Evolutionary conservation across 768 basidiomycete genomes (phyloP).

Genomic region (Artomyces pyxidatus): DNA sequence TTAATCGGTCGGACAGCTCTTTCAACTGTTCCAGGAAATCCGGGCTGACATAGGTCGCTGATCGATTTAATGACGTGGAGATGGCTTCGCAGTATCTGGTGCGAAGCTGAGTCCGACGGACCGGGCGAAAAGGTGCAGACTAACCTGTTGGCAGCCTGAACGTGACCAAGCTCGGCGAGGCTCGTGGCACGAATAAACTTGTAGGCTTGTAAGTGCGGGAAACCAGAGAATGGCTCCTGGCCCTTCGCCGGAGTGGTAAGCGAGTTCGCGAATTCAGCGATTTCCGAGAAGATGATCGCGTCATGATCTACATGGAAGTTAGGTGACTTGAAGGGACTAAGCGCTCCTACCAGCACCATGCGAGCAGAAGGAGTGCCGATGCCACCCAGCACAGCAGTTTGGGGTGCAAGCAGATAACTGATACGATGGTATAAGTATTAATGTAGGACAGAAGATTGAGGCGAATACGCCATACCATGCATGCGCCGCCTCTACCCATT

Average conservation of each 20-base stretch:
- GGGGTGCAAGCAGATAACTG: conserved; percentile 83
- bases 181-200: conserved; percentile 68
- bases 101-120: conserved; percentile 2
- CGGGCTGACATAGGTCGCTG: conserved; percentile 59
- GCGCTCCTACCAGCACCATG: conserved; percentile 66
- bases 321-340: conserved; percentile 41
- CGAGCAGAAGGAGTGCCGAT: conserved; percentile 59
- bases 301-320: conserved; percentile 62
- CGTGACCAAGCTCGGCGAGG: conserved; percentile 77
- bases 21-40: conserved; percentile 67
- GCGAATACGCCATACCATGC: conserved; percentile 63
- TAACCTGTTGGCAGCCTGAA: conserved; percentile 69
- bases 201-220: conserved; percentile 85
- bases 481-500: conserved; percentile 83
- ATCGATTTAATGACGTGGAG: conserved; percentile 49
- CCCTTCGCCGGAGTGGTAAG: conserved; percentile 68
- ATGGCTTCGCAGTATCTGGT: conserved; percentile 91
- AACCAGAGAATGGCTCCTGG: conserved; percentile 75
- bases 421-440: background rate
- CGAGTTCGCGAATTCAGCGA: conserved; percentile 85
- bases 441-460: background rate
- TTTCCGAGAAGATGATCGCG: conserved; percentile 78
- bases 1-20: conserved; percentile 70
- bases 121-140: conserved; percentile 7
- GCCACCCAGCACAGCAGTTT: conserved; percentile 67